A percentile compares a stretch with the other conserved stretches of the same genome.
phyloP scores from a whole-genome alignment of 352 stramenopile genomes.

The Albugo laibachii region DNA sequence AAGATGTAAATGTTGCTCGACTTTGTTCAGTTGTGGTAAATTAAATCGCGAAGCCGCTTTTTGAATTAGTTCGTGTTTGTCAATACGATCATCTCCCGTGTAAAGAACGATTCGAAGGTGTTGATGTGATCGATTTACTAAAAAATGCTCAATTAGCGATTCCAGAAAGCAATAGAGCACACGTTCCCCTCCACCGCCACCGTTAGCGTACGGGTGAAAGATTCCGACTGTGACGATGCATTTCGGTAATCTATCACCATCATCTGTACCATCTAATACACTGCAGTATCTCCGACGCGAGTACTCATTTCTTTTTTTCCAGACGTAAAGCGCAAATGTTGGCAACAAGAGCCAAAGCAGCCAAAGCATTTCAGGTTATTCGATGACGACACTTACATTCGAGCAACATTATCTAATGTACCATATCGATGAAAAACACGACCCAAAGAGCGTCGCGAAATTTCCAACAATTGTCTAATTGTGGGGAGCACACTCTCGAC shows the following conservation, averaged over 20 bases:
- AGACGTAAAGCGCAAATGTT: too few relatives aligned
- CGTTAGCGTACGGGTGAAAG: conserved; percentile 91
- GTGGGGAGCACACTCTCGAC: too few relatives aligned
- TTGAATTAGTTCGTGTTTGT: conserved; percentile 39
- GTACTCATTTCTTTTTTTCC: too few relatives aligned
- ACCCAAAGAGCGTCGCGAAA: too few relatives aligned
- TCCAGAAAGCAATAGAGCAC: conserved; percentile 94
- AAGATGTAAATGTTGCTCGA: conserved; percentile 41
- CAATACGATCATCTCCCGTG: conserved; percentile 54
- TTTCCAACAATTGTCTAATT: too few relatives aligned
- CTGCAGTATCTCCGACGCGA: too few relatives aligned
- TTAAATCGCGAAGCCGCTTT: conserved; percentile 73
- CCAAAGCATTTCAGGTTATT: too few relatives aligned
- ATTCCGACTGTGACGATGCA: conserved; percentile 55
- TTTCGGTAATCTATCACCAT: neutral
- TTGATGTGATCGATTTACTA: conserved; percentile 5
- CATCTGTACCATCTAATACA: too few relatives aligned
- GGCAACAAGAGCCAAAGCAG: too few relatives aligned
- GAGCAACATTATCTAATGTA: too few relatives aligned
- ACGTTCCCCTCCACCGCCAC: conserved; percentile 92
- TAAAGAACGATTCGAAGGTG: conserved; percentile 35
- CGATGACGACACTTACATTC: too few relatives aligned
- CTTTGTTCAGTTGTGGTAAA: conserved; percentile 41
- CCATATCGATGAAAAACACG: too few relatives aligned
- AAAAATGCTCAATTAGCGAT: conserved; percentile 43